Conservation (phyloP, 1,284 basidiomycete species). For the Cryptococcus sp. region DNA sequence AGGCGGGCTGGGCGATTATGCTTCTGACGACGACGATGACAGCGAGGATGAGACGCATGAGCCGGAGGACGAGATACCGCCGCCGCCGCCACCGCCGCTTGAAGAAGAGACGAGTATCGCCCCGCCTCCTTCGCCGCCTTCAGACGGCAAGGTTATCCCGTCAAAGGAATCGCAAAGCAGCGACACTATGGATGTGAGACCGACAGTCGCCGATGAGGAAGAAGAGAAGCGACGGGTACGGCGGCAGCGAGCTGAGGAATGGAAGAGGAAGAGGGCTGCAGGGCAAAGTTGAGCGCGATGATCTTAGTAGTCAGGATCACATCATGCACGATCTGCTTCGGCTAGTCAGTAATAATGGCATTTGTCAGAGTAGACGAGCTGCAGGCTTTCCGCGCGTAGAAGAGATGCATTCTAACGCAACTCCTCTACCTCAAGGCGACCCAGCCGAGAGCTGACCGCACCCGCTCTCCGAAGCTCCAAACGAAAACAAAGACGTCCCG, state of each 20-base stretch:
- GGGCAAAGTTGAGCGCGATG: background rate
- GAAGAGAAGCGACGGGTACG: constrained; percentile 30
- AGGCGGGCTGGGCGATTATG: constrained; percentile 49
- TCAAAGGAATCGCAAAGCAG: background rate
- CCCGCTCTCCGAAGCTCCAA: background rate
- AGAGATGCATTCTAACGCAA: constrained; percentile 1
- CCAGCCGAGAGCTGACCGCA: background rate
- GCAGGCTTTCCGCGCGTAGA: too few relatives aligned
- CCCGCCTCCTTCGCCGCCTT: constrained; percentile 15
- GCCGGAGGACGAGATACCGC: constrained; percentile 15
- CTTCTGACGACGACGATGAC: constrained; percentile 35
- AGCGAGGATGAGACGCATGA: constrained; percentile 18
- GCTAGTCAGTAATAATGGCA: too few relatives aligned
- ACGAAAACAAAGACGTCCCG: background rate
- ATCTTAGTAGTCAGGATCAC: too few relatives aligned
- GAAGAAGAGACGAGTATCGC: constrained; percentile 3
- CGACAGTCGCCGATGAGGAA: constrained; percentile 9
- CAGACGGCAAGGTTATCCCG: background rate
- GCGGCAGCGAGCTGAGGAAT: constrained; percentile 29
- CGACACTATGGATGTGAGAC: background rate
- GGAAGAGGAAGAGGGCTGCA: constrained; percentile 28
- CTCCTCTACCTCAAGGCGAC: background rate
- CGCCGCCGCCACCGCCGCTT: constrained; percentile 18
- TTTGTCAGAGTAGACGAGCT: too few relatives aligned
- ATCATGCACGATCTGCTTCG: too few relatives aligned